Base-by-base conservation (phyloP, 805 yeast species). In the Allodekkera sacchari region DNA sequence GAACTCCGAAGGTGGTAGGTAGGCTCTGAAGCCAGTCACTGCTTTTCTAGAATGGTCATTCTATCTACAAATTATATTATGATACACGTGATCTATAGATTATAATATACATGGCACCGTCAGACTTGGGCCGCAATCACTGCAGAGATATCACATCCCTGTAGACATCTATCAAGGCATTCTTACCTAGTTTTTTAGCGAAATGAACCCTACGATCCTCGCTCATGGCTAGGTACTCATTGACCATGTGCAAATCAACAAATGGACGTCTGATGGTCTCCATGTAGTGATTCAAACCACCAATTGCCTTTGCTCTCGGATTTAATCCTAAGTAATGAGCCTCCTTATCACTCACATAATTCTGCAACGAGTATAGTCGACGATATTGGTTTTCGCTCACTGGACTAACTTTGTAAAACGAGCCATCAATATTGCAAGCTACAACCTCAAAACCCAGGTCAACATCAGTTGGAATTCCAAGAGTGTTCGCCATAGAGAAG, bases 321-420 rank as follows among this genome's bases (percentile, higher is more conserved):
- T 89, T 92, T 42, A 92, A 59, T 0, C 96, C 96, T 31, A 82
- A 77, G 35, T 61, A 56, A 40, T 81, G 87, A 23, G 63, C 64
- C 35, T 81, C 83, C 43, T 82, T 82, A 34, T 88, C 96, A 22
- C 70, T 68, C 31, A 92, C 59, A 45, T 87, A 96, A 54, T 87
- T 95, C 50, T 88, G 96, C 14, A 89, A 61, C 22, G 85, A 77
- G 48, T 82, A 83, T 49, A 92, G 64, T 36, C 94, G 65, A 53
- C 96, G 69, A 56, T 85, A 92, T 9, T 74, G 66, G 3, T 73
- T 58, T 50, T 92, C 97, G 25, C 69, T 61, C 9, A 87, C 60
- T 1, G 97, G 96, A 14, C 72, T 62, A 6, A 92, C 72, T 31
- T 73, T 69, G 45, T 74, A 77, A 22, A 92, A 54, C 0, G 88